Base-by-base conservation (phyloP, 441 rosid species). In the Adansonia grandidieri region DNA sequence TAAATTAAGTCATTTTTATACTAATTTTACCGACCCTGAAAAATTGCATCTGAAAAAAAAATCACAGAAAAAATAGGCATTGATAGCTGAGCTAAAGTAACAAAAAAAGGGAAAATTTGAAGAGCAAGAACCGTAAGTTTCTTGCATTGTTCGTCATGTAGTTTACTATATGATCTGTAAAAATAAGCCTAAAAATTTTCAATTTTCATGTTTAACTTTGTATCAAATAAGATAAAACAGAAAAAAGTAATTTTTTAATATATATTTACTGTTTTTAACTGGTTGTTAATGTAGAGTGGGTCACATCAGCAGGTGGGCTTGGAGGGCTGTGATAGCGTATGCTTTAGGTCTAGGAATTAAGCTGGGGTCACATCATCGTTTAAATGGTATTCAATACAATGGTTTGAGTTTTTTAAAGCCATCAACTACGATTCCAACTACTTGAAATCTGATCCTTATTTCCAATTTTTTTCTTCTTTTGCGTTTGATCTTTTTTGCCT, bases 291-390 rank as follows among this genome's bases (percentile, higher is more conserved):
- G 87, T 83, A 11, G 80, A 88, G 97, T 92, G 93, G 96, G 97
- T 92, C 99, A 93, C 95, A 92, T 88, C 92, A 90, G 85, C 97
- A 91, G 92, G 96, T 93, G 93, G 85, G 82, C 74, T 81, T 57
- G 83, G 66, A 54, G 76, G 79, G 86, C 71, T 81, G 72, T 82
- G 78, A 83, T 86, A 86, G 80, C 84, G 80, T 86, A 81, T 78
- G 73, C 53, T 80, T 86, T 83, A 85, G 86, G 89, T 84, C 82
- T 89, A 85, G 86, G 88, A 81, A 70, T 85, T 82, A 81, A 74
- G 81, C 84, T 72, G 80, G 76, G 83, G 94, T 88, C 92, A 86
- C 91, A 80, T 86, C 88, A 84, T 51, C 71, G 45, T 73, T 73
- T 77, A 32, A 58, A 77, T 62, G 71, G 54, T 47, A 48, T 75